phyloP scores from a whole-genome alignment of 495 filamentous ascomycete species.

The Xylaria nigripes region DNA sequence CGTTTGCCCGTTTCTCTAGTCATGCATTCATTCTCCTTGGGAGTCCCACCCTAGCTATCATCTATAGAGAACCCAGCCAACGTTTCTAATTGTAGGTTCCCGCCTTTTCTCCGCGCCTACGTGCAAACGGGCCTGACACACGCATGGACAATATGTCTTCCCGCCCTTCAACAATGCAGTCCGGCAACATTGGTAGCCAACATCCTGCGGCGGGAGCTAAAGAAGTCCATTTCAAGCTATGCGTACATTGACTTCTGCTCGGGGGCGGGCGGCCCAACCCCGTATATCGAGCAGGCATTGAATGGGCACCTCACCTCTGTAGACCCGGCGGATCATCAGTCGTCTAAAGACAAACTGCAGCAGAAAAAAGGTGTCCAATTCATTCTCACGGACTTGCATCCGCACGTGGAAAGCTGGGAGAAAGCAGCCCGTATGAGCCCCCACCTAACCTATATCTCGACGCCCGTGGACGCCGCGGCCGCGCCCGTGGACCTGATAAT shows the following conservation, averaged over 20 bases:
- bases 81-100: conserved; percentile 36
- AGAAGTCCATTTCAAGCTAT: conserved; percentile 33
- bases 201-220: conserved; percentile 39
- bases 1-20: background rate
- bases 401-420: conserved; percentile 55
- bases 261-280: conserved; percentile 62
- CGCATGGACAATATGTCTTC: conserved; percentile 40
- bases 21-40: background rate
- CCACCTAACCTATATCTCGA: conserved; percentile 45
- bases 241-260: conserved; percentile 68
- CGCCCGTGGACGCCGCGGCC: conserved; percentile 53
- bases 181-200: conserved; percentile 40
- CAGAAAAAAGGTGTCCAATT: conserved; percentile 42
- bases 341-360: background rate
- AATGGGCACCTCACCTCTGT: conserved; percentile 33
- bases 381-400: conserved; percentile 61
- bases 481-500: conserved; percentile 37
- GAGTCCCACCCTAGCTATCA: background rate
- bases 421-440: conserved; percentile 39
- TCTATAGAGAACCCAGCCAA: conserved; percentile 4
- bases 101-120: conserved; percentile 40
- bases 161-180: conserved; percentile 37
- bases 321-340: background rate
- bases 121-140: conserved; percentile 46
- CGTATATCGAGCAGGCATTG: conserved; percentile 50